Evolutionary conservation across 129 eudicot species (phyloP).

Genomic region (Lactuca saligna): DNA sequence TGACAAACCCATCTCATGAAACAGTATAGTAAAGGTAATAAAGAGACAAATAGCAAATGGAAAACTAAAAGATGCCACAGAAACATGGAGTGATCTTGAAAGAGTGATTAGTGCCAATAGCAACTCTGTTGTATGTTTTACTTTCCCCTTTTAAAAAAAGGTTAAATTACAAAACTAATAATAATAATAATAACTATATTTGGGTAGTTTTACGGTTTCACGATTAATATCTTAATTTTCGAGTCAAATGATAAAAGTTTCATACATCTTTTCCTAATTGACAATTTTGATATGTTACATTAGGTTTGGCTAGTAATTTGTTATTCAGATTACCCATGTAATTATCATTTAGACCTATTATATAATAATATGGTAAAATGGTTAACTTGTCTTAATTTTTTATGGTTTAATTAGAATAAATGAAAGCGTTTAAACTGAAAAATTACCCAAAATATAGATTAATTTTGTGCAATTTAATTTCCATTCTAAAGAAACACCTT

Average conservation of each 20-base stretch:
- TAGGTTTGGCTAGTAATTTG: too few relatives aligned
- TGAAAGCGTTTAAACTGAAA: background rate
- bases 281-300: background rate
- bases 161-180: too few relatives aligned
- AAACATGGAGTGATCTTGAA: constrained; percentile 61
- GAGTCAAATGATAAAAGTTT: too few relatives aligned
- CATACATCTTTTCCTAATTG: background rate
- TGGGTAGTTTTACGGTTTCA: too few relatives aligned
- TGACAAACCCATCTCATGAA: constrained; percentile 35
- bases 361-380: too few relatives aligned
- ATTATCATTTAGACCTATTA: too few relatives aligned
- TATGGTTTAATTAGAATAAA: too few relatives aligned
- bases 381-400: too few relatives aligned
- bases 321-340: too few relatives aligned
- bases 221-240: background rate
- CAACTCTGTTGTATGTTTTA: constrained; percentile 56
- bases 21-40: constrained; percentile 57
- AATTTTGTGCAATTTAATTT: too few relatives aligned
- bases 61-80: constrained; percentile 50
- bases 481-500: background rate
- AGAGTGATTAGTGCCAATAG: constrained; percentile 34
- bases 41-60: constrained; percentile 51
- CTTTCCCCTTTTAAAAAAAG: background rate
- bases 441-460: background rate
- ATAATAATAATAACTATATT: too few relatives aligned